Evolutionary conservation across 495 filamentous ascomycete species (phyloP).

Genomic region (Tetracladium setigerum): DNA sequence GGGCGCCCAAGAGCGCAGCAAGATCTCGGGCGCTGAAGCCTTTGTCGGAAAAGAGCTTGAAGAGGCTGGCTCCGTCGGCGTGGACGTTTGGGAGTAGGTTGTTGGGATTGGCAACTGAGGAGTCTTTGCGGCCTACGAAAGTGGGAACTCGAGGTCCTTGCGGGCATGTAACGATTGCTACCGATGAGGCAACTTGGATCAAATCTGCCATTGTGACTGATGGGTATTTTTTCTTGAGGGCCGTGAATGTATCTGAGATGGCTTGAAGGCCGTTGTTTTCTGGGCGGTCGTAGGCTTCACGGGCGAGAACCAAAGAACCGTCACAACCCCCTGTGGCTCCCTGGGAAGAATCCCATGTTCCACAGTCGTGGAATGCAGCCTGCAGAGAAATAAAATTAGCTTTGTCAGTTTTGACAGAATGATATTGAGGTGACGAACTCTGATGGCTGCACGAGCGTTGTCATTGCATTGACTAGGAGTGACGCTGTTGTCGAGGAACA

Average conservation of each 20-base stretch:
- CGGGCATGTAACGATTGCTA: constrained; percentile 26
- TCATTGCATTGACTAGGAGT: constrained; percentile 2
- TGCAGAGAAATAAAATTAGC: too few species aligned
- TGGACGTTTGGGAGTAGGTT: constrained; percentile 23
- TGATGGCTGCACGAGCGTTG: constrained; percentile 5
- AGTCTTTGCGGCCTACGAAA: constrained; percentile 21
- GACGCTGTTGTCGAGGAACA: constrained; percentile 3
- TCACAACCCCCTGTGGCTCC: constrained; percentile 20
- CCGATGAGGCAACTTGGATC: constrained; percentile 20
- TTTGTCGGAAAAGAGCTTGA: constrained; percentile 23
- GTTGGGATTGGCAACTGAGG: constrained; percentile 8
- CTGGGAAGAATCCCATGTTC: not conserved
- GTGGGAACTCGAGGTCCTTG: constrained; percentile 21
- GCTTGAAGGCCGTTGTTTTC: constrained; percentile 25
- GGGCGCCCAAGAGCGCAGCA: constrained; percentile 25
- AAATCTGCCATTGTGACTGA: constrained; percentile 21
- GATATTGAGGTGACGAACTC: constrained; percentile 1
- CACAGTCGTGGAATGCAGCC: constrained; percentile 1
- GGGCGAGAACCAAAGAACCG: constrained; percentile 21
- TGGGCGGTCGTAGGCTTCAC: constrained; percentile 12
- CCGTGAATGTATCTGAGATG: constrained; percentile 14
- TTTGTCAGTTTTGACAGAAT: not conserved
- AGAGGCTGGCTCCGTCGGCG: constrained; percentile 14
- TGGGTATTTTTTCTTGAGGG: constrained; percentile 6
- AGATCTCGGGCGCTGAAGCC: constrained; percentile 22